Percentiles rank a stretch among this genome's conserved stretches.
Evolutionary conservation across 192 early-diverging fungal species (phyloP).

Genomic region (Coemansia sp.): DNA sequence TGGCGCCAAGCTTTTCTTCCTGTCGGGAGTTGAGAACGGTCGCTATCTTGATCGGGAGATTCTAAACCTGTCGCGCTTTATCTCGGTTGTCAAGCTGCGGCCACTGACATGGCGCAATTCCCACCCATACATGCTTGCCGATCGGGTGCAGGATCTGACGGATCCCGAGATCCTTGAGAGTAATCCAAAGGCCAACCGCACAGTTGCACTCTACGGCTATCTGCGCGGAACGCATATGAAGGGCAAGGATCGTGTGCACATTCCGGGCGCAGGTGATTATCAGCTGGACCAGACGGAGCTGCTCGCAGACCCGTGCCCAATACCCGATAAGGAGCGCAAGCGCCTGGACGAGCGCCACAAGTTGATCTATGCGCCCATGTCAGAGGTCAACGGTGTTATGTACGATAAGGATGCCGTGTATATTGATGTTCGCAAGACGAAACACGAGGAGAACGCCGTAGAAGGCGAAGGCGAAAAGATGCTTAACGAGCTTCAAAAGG

Average conservation of each 20-base stretch:
- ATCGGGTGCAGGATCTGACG: slow-evolving; percentile 95
- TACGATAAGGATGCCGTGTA: slow-evolving; percentile 99
- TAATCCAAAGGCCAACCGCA: slow-evolving; percentile 87
- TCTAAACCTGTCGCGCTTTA: slow-evolving; percentile 92
- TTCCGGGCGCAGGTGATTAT: slow-evolving; percentile 93
- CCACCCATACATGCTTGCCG: slow-evolving; percentile 96
- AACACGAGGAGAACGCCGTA: slow-evolving; percentile 56
- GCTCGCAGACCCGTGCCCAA: slow-evolving; percentile 93
- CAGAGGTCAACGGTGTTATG: slow-evolving; percentile 95
- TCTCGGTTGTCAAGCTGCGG: slow-evolving; percentile 98
- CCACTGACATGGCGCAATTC: slow-evolving; percentile 96
- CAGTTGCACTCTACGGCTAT: slow-evolving; percentile 93
- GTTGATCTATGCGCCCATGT: slow-evolving; percentile 97
- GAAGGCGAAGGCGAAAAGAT: slow-evolving; percentile 82
- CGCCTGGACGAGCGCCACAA: slow-evolving; percentile 91
- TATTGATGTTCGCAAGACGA: slow-evolving; percentile 82
- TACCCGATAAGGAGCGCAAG: slow-evolving; percentile 90
- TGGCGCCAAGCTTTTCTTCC: slow-evolving; percentile 97
- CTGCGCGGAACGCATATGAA: slow-evolving; percentile 94
- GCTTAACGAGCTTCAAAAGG: slow-evolving; percentile 91
- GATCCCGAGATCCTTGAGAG: slow-evolving; percentile 79
- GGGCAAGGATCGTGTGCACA: slow-evolving; percentile 81
- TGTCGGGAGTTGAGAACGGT: slow-evolving; percentile 95
- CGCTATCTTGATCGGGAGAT: slow-evolving; percentile 92
- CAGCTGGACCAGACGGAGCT: slow-evolving; percentile 70